Conservation (phyloP, 2,329 filamentous ascomycete species). For the Colletotrichum sp. region DNA sequence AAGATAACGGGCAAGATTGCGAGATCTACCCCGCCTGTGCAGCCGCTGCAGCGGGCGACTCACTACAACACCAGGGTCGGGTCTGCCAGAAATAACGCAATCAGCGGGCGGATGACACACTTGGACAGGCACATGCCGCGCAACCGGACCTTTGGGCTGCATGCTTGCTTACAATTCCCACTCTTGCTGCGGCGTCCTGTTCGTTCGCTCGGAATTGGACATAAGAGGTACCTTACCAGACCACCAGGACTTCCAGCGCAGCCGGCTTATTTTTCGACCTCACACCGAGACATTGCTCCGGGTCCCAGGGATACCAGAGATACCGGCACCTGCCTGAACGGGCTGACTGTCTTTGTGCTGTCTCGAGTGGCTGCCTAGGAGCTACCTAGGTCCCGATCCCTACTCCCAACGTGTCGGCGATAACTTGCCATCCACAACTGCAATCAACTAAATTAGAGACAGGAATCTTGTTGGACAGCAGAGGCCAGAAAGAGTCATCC, state of each 20-base stretch:
- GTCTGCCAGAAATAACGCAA: constrained; percentile 17
- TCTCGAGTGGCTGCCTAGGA: background rate
- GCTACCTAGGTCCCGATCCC: background rate
- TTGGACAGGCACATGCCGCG: background rate
- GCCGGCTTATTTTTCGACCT: background rate
- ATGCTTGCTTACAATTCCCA: background rate
- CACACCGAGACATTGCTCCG: background rate
- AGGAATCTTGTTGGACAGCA: background rate
- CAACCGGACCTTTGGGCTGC: background rate
- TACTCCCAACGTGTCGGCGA: background rate
- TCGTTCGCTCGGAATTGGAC: background rate
- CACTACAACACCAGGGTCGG: background rate
- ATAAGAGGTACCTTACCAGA: background rate
- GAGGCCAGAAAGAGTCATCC: background rate
- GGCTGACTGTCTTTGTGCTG: background rate
- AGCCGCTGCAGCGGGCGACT: background rate
- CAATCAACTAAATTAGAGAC: background rate
- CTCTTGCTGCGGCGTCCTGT: background rate
- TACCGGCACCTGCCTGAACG: constrained; percentile 1
- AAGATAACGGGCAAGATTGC: background rate
- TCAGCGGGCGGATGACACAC: constrained; percentile 2
- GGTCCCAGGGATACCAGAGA: background rate
- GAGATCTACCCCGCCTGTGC: background rate
- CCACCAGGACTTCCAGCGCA: background rate
- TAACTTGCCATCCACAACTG: background rate